phyloP scores from a whole-genome alignment of 768 basidiomycete genomes.

The Myochromella boudieri region DNA sequence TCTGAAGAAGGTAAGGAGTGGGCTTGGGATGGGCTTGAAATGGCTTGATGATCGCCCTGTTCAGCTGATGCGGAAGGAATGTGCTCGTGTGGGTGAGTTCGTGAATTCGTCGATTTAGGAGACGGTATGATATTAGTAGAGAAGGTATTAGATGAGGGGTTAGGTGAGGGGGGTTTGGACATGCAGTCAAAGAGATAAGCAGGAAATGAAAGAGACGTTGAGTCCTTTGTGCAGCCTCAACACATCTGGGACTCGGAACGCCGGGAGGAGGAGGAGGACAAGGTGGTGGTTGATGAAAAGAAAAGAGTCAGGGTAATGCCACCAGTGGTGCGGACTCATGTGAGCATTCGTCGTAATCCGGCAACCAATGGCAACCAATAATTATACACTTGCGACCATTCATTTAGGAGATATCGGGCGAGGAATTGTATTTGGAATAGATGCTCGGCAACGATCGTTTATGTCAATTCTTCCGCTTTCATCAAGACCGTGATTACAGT shows the following conservation, averaged over 20 bases:
- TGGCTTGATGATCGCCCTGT: conserved; percentile 25
- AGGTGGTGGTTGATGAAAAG: conserved; percentile 17
- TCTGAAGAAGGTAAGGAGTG: conserved; percentile 26
- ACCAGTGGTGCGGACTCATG: conserved; percentile 21
- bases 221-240: conserved; percentile 41
- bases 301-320: conserved; percentile 19
- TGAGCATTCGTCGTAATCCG: conserved; percentile 18
- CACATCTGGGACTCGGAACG: conserved; percentile 37
- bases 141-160: conserved; percentile 42
- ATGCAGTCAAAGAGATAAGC: conserved; percentile 37
- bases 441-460: conserved; percentile 12
- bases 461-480: conserved; percentile 3
- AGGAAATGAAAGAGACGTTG: conserved; percentile 33
- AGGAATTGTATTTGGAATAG: conserved; percentile 5
- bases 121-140: conserved; percentile 35
- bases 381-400: conserved; percentile 8
- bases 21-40: conserved; percentile 23
- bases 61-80: conserved; percentile 23
- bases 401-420: conserved; percentile 3
- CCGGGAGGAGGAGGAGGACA: conserved; percentile 25
- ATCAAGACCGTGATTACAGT: conserved; percentile 11
- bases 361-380: conserved; percentile 13
- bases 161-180: conserved; percentile 48
- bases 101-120: conserved; percentile 39
- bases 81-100: conserved; percentile 38